These are phyloP conservation scores for Botryosphaeria dothidea DNA, from an alignment of 2,329 filamentous ascomycete genomes.

Conservation along the genomic window DNA sequence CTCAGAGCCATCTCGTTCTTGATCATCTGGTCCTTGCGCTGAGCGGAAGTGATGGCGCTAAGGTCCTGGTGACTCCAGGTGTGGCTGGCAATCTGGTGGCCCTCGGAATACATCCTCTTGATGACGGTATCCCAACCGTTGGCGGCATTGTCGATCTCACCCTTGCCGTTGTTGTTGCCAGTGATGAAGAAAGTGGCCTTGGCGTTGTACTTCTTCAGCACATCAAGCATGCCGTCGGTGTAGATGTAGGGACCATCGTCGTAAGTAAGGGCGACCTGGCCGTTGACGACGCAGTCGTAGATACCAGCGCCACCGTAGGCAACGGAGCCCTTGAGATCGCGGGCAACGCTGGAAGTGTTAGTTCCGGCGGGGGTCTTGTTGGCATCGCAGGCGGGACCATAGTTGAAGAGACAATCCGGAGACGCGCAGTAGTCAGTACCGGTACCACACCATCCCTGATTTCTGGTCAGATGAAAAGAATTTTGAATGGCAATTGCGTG, in stretches of 20 bases:
- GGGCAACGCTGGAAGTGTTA: conserved; percentile 55
- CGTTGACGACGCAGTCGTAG: conserved; percentile 55
- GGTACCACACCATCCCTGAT: conserved; percentile 54
- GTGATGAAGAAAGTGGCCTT: conserved; percentile 70
- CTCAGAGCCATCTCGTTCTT: conserved; percentile 58
- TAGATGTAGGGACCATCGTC: conserved; percentile 67
- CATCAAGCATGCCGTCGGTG: conserved; percentile 62
- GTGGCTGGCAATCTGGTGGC: conserved; percentile 63
- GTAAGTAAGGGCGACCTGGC: conserved; percentile 66
- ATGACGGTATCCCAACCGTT: conserved; percentile 52
- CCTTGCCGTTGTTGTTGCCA: conserved; percentile 59
- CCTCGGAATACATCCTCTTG: conserved; percentile 55
- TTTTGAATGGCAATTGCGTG: neutral
- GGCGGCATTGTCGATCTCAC: conserved; percentile 54
- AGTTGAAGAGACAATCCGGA: conserved; percentile 63
- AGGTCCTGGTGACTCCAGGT: conserved; percentile 57
- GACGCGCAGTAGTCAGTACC: conserved; percentile 59
- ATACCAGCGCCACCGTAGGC: conserved; percentile 60
- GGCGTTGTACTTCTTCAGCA: conserved; percentile 60
- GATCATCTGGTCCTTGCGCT: conserved; percentile 51
- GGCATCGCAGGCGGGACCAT: conserved; percentile 62
- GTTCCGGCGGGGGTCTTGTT: conserved; percentile 56
- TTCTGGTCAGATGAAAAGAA: neutral
- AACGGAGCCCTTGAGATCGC: conserved; percentile 56
- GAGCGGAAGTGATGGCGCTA: conserved; percentile 43